Conservation (phyloP, 768 basidiomycete genomes). For the Sarcomyxa edulis region DNA sequence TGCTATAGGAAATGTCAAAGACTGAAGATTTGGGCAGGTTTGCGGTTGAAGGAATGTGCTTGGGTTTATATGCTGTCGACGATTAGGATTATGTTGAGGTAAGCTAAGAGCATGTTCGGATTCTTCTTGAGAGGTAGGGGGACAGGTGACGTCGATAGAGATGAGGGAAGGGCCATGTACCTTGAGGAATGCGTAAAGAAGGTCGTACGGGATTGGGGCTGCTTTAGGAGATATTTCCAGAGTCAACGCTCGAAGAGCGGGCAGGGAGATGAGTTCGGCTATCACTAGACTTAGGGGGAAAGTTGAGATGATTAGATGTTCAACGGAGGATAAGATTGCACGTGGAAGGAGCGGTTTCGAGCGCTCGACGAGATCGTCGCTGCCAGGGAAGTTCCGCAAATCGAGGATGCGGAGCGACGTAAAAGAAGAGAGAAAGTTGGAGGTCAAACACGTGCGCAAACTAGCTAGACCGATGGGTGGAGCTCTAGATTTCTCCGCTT, state of each 20-base stretch:
- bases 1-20: slow-evolving; percentile 34
- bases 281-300: slow-evolving; percentile 27
- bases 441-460: slow-evolving; percentile 20
- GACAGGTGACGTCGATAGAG: slow-evolving; percentile 32
- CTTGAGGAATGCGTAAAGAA: slow-evolving; percentile 31
- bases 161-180: slow-evolving; percentile 34
- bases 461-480: slow-evolving; percentile 10
- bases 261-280: slow-evolving; percentile 34
- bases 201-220: slow-evolving; percentile 12
- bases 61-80: slow-evolving; percentile 30
- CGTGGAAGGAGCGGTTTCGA: slow-evolving; percentile 29
- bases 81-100: slow-evolving; percentile 16
- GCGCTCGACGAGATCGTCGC: slow-evolving; percentile 11
- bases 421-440: slow-evolving; percentile 36
- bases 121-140: slow-evolving; percentile 28
- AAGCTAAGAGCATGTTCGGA: slow-evolving; percentile 24
- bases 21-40: slow-evolving; percentile 39
- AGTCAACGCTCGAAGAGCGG: slow-evolving; percentile 36
- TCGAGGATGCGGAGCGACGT: slow-evolving; percentile 37
- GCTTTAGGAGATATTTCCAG: slow-evolving; percentile 25
- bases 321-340: no score
- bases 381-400: slow-evolving; percentile 34
- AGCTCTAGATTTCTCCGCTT: slow-evolving; percentile 19
- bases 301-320: slow-evolving; percentile 38
- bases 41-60: slow-evolving; percentile 36